Evolutionary conservation across 208 protist genomes (phyloP).

Genomic region (Trypanosoma congolense): DNA sequence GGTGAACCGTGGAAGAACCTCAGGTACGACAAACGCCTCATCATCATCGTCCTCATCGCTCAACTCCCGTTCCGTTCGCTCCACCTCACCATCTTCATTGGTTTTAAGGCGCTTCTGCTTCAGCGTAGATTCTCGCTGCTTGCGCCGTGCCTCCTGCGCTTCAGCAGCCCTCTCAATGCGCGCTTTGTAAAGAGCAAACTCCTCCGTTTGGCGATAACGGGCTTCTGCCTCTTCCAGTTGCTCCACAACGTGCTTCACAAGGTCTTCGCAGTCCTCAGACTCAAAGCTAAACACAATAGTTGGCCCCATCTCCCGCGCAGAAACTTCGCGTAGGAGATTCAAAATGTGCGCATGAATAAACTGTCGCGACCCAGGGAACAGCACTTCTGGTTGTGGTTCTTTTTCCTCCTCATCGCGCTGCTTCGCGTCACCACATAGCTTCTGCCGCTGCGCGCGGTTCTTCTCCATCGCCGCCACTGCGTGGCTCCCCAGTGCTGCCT

Average conservation of each 20-base stretch:
- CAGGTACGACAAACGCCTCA: conserved; percentile 63
- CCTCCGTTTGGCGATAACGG: conserved; percentile 77
- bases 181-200: conserved; percentile 76
- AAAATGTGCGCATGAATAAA: conserved; percentile 81
- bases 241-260: conserved; percentile 74
- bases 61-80: conserved; percentile 41
- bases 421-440: background rate
- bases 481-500: conserved; percentile 55
- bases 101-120: conserved; percentile 71
- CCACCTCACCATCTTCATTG: conserved; percentile 70
- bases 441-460: conserved; percentile 6
- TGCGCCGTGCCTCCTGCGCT: conserved; percentile 43
- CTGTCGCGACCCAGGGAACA: conserved; percentile 78
- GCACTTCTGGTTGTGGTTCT: conserved; percentile 4
- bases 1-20: conserved; percentile 86
- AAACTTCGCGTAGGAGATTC: conserved; percentile 86
- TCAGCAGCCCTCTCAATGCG: conserved; percentile 61
- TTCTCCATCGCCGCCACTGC: conserved; percentile 40
- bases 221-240: conserved; percentile 75
- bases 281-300: conserved; percentile 91
- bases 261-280: conserved; percentile 79
- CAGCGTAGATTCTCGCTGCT: conserved; percentile 68
- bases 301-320: conserved; percentile 80
- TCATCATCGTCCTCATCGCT: conserved; percentile 48
- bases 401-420: conserved; percentile 8